These are phyloP conservation scores for Saturnispora silvae DNA, from an alignment of 805 yeast genomes.

Conservation along the genomic window DNA sequence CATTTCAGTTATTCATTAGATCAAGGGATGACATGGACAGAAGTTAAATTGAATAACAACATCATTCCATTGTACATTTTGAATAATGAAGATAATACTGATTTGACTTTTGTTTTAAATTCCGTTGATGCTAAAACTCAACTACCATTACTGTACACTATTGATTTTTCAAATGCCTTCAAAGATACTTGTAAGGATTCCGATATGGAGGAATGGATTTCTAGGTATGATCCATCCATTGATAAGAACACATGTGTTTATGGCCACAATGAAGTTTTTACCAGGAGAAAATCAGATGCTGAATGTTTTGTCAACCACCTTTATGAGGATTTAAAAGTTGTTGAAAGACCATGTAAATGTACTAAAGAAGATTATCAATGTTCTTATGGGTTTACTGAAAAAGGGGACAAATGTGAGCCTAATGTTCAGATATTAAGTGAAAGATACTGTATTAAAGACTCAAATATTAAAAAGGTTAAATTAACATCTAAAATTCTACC, in stretches of 20 bases:
- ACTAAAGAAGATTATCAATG: conserved; percentile 63
- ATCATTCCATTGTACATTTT: conserved; percentile 19
- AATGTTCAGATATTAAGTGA: conserved; percentile 10
- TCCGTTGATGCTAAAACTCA: conserved; percentile 28
- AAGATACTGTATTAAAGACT: conserved; percentile 19
- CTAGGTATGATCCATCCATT: conserved; percentile 31
- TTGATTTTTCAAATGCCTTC: conserved; percentile 53
- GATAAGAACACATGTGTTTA: conserved; percentile 41
- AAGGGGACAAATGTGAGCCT: conserved; percentile 38
- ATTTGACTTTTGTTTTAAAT: conserved; percentile 42
- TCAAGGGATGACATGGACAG: conserved; percentile 61
- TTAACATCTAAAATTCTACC: conserved; percentile 19
- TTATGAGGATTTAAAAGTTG: conserved; percentile 34
- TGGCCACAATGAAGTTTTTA: conserved; percentile 57
- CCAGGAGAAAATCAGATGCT: conserved; percentile 54
- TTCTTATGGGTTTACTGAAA: conserved; percentile 36
- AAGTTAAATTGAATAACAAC: conserved; percentile 33
- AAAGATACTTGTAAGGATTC: conserved; percentile 30
- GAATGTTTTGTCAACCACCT: conserved; percentile 48
- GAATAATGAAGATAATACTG: conserved; percentile 61
- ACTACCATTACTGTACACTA: conserved; percentile 21
- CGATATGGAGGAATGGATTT: conserved; percentile 60
- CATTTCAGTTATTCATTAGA: conserved; percentile 46
- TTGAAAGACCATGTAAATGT: conserved; percentile 55
- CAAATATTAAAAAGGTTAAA: conserved; percentile 13